phyloP scores from a whole-genome alignment of 2,329 filamentous ascomycete species.

The Aspergillus bombycis region DNA sequence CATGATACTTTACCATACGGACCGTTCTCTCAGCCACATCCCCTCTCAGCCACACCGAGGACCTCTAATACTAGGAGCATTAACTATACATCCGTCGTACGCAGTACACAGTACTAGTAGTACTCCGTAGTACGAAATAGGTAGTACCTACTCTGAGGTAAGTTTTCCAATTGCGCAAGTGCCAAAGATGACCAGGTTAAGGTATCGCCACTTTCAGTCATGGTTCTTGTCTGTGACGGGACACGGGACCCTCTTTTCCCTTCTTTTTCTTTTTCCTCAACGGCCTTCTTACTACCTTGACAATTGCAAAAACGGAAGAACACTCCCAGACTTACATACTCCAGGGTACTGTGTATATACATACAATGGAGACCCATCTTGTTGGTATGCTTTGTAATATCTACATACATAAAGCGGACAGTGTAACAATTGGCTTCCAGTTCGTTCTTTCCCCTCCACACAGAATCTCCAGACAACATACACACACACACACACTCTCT shows the following conservation, averaged over 20 bases:
- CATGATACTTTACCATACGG: slow-evolving; percentile 1
- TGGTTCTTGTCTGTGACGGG: neutral
- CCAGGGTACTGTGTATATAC: no score
- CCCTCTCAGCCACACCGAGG: neutral
- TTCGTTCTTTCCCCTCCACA: neutral
- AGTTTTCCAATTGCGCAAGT: neutral
- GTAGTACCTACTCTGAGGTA: neutral
- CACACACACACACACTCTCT: no score
- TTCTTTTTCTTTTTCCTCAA: neutral
- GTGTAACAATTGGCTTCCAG: neutral
- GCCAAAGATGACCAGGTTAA: neutral
- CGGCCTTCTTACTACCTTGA: neutral
- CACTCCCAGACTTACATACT: neutral
- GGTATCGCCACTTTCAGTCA: slow-evolving; percentile 1
- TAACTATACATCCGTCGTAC: no score
- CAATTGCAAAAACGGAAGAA: neutral
- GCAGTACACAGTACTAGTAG: no score
- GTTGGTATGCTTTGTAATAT: neutral
- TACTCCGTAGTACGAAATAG: neutral
- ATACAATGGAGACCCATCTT: neutral
- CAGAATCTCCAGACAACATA: no score
- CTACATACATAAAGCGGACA: neutral
- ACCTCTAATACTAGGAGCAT: no score
- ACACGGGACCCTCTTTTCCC: neutral
- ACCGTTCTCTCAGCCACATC: slow-evolving; percentile 5